A percentile compares a stretch with the other conserved stretches of the same genome.
Conservation (phyloP, 2,329 filamentous ascomycete species). For the Aspergillus costaricaensis region DNA sequence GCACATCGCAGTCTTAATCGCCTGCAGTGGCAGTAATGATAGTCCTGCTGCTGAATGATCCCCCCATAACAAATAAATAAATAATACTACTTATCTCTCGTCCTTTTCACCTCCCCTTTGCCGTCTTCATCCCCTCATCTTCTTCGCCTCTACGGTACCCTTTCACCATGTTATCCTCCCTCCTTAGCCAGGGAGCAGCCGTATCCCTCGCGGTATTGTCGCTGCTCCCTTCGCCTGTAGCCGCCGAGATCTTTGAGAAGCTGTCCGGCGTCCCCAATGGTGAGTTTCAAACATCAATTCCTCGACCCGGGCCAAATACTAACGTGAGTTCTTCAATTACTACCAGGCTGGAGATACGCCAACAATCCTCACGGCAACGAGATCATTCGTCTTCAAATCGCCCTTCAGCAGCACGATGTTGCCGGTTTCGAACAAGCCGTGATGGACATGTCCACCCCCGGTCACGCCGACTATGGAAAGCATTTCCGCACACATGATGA, state of each 20-base stretch:
- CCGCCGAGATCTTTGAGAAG: slow-evolving; percentile 39
- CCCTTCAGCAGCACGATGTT: slow-evolving; percentile 38
- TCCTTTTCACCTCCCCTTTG: neutral
- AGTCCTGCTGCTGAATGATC: neutral
- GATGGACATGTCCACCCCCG: slow-evolving; percentile 53
- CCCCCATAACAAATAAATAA: slow-evolving; percentile 5
- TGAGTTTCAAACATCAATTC: slow-evolving; percentile 15
- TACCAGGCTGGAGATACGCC: slow-evolving; percentile 36
- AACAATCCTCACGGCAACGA: slow-evolving; percentile 28
- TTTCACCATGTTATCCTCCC: slow-evolving; percentile 29
- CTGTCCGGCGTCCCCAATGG: slow-evolving; percentile 38
- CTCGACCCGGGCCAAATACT: neutral
- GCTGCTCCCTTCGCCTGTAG: slow-evolving; percentile 32
- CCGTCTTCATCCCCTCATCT: neutral
- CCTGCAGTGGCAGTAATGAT: neutral
- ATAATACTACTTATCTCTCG: neutral
- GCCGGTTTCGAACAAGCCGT: slow-evolving; percentile 49
- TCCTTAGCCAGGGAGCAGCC: slow-evolving; percentile 20
- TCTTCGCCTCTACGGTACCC: neutral
- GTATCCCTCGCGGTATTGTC: slow-evolving; percentile 28
- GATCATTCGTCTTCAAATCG: slow-evolving; percentile 37
- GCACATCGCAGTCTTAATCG: neutral
- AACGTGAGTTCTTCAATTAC: neutral
- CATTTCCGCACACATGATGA: slow-evolving; percentile 51
- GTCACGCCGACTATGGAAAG: slow-evolving; percentile 50